phyloP scores from a whole-genome alignment of 2,329 filamentous ascomycete genomes.

The Beauveria australis region DNA sequence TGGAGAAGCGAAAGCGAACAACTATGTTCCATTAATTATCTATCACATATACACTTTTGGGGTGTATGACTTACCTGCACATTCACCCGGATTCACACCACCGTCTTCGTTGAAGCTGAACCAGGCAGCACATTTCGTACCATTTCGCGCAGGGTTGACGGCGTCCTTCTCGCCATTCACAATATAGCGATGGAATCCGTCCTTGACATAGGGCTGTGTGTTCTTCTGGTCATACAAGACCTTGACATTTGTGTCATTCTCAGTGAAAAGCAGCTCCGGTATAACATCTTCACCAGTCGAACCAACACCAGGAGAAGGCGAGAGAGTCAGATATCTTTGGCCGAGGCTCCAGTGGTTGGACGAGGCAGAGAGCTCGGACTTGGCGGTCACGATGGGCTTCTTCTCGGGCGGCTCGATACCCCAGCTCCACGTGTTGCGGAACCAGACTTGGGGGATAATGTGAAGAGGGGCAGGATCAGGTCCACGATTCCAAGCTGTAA shows the following conservation, averaged over 20 bases:
- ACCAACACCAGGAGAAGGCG: slow-evolving; percentile 81
- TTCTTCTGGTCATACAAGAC: slow-evolving; percentile 72
- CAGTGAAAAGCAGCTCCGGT: slow-evolving; percentile 82
- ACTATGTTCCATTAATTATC: slow-evolving; percentile 38
- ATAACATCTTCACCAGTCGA: slow-evolving; percentile 72
- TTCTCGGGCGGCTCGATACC: slow-evolving; percentile 66
- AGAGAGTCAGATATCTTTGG: slow-evolving; percentile 73
- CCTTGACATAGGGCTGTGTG: slow-evolving; percentile 78
- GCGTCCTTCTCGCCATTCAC: slow-evolving; percentile 73
- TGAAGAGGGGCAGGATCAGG: slow-evolving; percentile 85
- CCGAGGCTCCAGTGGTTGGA: slow-evolving; percentile 76
- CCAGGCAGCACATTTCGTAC: slow-evolving; percentile 88
- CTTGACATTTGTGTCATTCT: slow-evolving; percentile 88
- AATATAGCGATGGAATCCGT: slow-evolving; percentile 86
- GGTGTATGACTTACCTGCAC: slow-evolving; percentile 61
- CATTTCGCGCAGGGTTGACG: slow-evolving; percentile 69
- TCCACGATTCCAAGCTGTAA: slow-evolving; percentile 93
- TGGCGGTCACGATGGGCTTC: slow-evolving; percentile 69
- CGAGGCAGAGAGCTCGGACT: slow-evolving; percentile 59
- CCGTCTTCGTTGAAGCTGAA: slow-evolving; percentile 85
- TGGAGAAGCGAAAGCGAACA: slow-evolving; percentile 82
- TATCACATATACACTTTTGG: slow-evolving; percentile 19
- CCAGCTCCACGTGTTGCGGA: slow-evolving; percentile 96
- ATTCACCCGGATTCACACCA: slow-evolving; percentile 82
- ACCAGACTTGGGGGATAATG: slow-evolving; percentile 92